These are phyloP conservation scores for Aspergillus neotritici DNA, from an alignment of 2,329 filamentous ascomycete genomes.

Conservation along the genomic window DNA sequence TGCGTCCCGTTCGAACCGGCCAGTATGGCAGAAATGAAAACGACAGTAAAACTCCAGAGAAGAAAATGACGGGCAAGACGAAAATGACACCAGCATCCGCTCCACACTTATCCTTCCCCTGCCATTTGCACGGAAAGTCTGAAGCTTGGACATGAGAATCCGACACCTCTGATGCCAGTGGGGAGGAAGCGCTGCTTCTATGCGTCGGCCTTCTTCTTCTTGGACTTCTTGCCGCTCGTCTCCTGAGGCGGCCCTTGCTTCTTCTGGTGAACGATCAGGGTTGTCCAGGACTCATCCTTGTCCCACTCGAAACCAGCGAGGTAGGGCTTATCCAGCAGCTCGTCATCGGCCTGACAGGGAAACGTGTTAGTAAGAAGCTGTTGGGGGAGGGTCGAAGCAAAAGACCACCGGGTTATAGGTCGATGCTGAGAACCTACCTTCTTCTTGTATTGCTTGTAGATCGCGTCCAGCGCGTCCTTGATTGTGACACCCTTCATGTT, in stretches of 20 bases:
- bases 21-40: no score
- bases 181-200: slow-evolving; percentile 16
- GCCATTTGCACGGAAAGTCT: no score
- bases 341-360: slow-evolving; percentile 69
- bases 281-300: slow-evolving; percentile 83
- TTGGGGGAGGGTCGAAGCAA: not conserved
- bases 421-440: slow-evolving; percentile 64
- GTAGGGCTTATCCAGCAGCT: slow-evolving; percentile 78
- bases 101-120: no score
- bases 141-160: no score
- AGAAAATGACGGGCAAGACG: no score
- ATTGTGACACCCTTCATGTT: slow-evolving; percentile 94
- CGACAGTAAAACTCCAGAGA: no score
- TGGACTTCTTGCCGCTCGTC: slow-evolving; percentile 54
- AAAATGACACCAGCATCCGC: no score
- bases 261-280: slow-evolving; percentile 79
- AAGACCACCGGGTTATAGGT: not conserved
- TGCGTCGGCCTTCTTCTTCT: slow-evolving; percentile 51
- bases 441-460: slow-evolving; percentile 96
- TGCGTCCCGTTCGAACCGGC: no score
- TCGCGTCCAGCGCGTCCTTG: slow-evolving; percentile 92
- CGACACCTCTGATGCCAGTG: not conserved
- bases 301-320: slow-evolving; percentile 96
- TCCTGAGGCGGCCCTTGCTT: slow-evolving; percentile 54
- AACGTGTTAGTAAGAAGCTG: not conserved